Conservation (phyloP, 2,329 filamentous ascomycete species). For the Fusarium equiseti region DNA sequence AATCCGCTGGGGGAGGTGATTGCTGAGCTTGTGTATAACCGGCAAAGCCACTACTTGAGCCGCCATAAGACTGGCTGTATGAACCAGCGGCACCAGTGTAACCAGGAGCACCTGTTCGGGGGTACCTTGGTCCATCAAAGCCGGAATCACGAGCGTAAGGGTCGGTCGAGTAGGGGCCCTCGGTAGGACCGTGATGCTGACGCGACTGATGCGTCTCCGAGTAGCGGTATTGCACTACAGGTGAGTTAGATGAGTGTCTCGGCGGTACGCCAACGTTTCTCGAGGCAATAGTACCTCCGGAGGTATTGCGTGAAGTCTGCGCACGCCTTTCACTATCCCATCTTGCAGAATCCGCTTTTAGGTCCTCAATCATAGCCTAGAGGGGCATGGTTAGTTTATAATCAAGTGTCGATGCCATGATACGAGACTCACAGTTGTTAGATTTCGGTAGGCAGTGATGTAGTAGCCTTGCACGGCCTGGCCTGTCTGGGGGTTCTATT, state of each 20-base stretch:
- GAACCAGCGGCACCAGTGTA: conserved; percentile 61
- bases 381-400: conserved; percentile 33
- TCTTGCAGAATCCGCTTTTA: conserved; percentile 71
- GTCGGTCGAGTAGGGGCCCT: conserved; percentile 52
- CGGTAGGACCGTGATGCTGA: conserved; percentile 62
- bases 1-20: conserved; percentile 50
- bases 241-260: conserved; percentile 69
- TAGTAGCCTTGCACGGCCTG: conserved; percentile 78
- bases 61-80: conserved; percentile 50
- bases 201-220: conserved; percentile 64
- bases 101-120: conserved; percentile 62
- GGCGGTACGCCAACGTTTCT: conserved; percentile 62
- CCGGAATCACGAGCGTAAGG: conserved; percentile 56
- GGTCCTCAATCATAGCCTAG: conserved; percentile 72
- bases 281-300: conserved; percentile 70
- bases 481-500: conserved; percentile 66
- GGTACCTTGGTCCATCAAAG: conserved; percentile 62
- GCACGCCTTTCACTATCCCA: conserved; percentile 72
- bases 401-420: not conserved
- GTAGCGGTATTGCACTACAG: conserved; percentile 68
- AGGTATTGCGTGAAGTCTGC: conserved; percentile 64
- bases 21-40: conserved; percentile 51
- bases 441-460: conserved; percentile 82
- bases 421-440: conserved; percentile 74
- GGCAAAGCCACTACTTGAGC: conserved; percentile 51